phyloP scores from a whole-genome alignment of 495 filamentous ascomycete genomes.

The Tuber indicum region DNA sequence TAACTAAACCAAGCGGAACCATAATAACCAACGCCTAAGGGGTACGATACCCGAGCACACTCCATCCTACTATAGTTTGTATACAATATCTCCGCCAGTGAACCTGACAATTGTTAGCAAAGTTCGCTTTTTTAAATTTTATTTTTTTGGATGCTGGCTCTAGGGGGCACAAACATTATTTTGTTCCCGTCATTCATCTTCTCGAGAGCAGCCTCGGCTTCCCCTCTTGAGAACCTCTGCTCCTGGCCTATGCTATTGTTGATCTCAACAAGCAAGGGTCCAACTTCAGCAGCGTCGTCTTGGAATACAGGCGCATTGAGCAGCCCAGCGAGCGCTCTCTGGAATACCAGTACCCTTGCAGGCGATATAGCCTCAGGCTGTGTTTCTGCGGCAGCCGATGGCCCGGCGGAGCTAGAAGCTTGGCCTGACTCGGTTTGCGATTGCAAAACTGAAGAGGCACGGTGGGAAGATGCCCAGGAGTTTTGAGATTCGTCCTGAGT shows the following conservation, averaged over 20 bases:
- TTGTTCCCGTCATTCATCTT: conserved; percentile 76
- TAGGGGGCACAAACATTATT: conserved; percentile 71
- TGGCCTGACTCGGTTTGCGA: conserved; percentile 30
- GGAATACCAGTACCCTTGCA: conserved; percentile 65
- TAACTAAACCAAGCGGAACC: background rate
- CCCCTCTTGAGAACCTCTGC: conserved; percentile 57
- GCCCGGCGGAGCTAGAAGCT: conserved; percentile 15
- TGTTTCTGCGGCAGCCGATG: conserved; percentile 8
- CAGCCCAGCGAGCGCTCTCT: conserved; percentile 68
- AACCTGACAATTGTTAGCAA: conserved; percentile 30
- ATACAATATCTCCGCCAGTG: conserved; percentile 36
- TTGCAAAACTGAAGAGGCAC: conserved; percentile 27
- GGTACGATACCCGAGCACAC: background rate
- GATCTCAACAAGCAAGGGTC: conserved; percentile 67
- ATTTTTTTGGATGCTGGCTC: background rate
- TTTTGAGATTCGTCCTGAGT: conserved; percentile 33
- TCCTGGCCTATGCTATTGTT: conserved; percentile 60
- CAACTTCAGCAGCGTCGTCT: conserved; percentile 70
- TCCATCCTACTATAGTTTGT: conserved; percentile 28
- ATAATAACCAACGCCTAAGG: background rate
- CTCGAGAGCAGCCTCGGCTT: conserved; percentile 69
- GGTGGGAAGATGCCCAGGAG: conserved; percentile 38
- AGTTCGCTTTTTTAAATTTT: background rate
- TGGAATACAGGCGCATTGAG: conserved; percentile 72
- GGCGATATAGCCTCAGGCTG: conserved; percentile 50